Base-by-base conservation (phyloP, 2,329 filamentous ascomycete genomes). In the Calonectria montana region DNA sequence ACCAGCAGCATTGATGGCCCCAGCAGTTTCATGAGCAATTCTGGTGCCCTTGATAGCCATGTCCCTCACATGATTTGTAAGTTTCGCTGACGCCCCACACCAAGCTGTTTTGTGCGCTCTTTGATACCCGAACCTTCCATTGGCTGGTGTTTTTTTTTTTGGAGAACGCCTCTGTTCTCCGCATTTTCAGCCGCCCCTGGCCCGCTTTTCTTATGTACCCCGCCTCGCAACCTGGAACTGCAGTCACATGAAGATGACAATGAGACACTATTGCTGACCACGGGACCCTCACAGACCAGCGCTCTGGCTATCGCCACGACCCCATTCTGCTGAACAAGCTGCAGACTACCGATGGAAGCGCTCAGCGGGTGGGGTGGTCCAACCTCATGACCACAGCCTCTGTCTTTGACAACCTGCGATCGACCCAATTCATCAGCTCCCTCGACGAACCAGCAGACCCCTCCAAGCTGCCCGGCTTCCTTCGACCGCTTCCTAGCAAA, bases 401-500 rank as follows among this genome's bases (percentile, higher is more conserved):
- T 62, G 81, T 83, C 69, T 83, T 84, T 73, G 81, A 82, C 31
- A 78, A 78, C 65, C 81, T 85, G 55, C 84, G 84, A 73, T 84
- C 84, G 23, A 81, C 83, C 21, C 85, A 87, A 73, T 85, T 86
- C 70, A 82, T 86, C 68, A 84, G 80, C 75, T 84, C 88, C 74
- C 84, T 89, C 73, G 84, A 89, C 74, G 83, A 86, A 74, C 83
- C 87, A 70, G 86, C 87, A 80, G 78, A 79, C 76, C 76, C 76
- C 45, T 75, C 87, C 39, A 86, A 91, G 69, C 84, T 92, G 25
- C 91, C 91, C 43, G 84, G 84, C 37, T 98, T 95, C 80, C 91
- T 98, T 79, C 94, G 94, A 78, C 92, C 94, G 27, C 87, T 98
- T 8, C 95, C 95, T 1, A 84, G 90, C 50, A 93, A 93, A 79